Conservation (phyloP, 345 rosid genomes). For the Heritiera fomes region DNA sequence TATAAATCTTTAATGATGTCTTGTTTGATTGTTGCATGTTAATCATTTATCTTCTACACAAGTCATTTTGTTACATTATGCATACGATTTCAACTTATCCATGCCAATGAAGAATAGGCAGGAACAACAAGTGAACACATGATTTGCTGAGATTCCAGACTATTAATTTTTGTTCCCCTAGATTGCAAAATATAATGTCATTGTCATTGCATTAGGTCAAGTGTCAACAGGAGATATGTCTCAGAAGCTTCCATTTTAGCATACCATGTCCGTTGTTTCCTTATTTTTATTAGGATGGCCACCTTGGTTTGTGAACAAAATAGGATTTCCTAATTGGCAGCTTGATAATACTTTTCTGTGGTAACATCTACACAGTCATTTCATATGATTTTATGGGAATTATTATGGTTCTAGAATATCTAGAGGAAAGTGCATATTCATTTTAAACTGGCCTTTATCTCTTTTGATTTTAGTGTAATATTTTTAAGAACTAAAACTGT, state of each 20-base stretch:
- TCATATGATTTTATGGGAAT: background rate
- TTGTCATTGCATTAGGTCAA: background rate
- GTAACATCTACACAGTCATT: background rate
- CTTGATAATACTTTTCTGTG: background rate
- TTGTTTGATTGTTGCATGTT: background rate
- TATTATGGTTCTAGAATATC: background rate
- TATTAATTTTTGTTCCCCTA: background rate
- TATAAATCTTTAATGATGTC: background rate
- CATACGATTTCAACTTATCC: background rate
- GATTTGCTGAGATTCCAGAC: background rate
- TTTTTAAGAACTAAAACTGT: background rate
- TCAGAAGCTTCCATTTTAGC: background rate
- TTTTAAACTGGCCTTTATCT: background rate
- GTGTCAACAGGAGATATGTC: background rate
- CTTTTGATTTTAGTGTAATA: background rate
- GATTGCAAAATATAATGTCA: background rate
- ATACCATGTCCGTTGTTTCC: background rate
- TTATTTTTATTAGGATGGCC: background rate
- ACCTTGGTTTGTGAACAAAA: background rate
- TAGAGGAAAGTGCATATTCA: background rate
- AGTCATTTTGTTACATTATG: background rate
- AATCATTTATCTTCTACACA: background rate
- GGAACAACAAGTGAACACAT: background rate
- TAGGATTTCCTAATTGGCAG: background rate
- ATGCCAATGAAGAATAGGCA: background rate